Conservation (phyloP, 495 filamentous ascomycete genomes). For the Penicillium lividum region DNA sequence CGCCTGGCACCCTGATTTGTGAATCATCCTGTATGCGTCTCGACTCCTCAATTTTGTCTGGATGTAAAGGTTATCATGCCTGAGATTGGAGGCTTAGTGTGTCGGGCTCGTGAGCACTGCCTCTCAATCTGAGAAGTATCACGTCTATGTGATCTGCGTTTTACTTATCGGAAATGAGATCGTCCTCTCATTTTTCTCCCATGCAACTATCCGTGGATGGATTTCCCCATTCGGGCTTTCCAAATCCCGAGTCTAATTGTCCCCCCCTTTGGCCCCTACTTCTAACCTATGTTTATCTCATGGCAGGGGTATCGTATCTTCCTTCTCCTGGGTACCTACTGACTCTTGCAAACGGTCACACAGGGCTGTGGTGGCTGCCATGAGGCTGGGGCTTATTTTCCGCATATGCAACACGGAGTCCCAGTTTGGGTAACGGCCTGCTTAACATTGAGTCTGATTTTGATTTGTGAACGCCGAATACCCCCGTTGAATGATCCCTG, state of each 20-base stretch:
- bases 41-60: slow-evolving; percentile 9
- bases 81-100: slow-evolving; percentile 4
- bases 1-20: neutral
- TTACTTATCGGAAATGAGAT: slow-evolving; percentile 20
- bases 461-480: slow-evolving; percentile 18
- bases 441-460: slow-evolving; percentile 8
- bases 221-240: slow-evolving; percentile 12
- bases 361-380: slow-evolving; percentile 29
- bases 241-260: neutral
- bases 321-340: neutral
- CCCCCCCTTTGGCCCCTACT: neutral
- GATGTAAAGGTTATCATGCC: slow-evolving; percentile 17
- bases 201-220: slow-evolving; percentile 33
- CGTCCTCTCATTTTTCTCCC: slow-evolving; percentile 20
- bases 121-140: slow-evolving; percentile 13
- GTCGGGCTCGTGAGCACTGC: slow-evolving; percentile 8
- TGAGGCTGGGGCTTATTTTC: slow-evolving; percentile 27
- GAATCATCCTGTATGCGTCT: slow-evolving; percentile 2
- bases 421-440: slow-evolving; percentile 13
- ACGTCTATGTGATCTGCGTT: neutral
- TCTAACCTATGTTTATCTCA: neutral
- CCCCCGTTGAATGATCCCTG: slow-evolving; percentile 16
- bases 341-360: slow-evolving; percentile 15
- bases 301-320: neutral
- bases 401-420: slow-evolving; percentile 14